Evolutionary conservation across 805 yeast genomes (phyloP).

Genomic region (Blastobotrys americana): DNA sequence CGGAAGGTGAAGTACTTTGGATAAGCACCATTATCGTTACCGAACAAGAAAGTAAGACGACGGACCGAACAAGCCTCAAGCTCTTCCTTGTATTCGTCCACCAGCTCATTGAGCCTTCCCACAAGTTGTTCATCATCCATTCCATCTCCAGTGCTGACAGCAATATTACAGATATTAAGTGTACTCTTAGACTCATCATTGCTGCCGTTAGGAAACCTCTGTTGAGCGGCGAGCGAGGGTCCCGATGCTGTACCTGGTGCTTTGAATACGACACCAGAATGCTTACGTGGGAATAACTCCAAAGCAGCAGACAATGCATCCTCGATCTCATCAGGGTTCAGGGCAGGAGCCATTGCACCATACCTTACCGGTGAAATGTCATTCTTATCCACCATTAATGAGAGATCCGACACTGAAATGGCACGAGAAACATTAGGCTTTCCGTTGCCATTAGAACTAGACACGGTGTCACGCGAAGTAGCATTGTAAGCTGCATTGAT

Average conservation of each 20-base stretch:
- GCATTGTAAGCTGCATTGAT: constrained; percentile 69
- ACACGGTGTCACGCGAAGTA: constrained; percentile 23
- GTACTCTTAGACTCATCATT: constrained; percentile 30
- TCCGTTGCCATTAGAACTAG: constrained; percentile 37
- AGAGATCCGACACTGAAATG: constrained; percentile 85
- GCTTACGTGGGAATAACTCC: constrained; percentile 50
- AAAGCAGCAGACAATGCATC: constrained; percentile 71
- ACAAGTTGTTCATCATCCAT: constrained; percentile 62
- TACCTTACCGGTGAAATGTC: constrained; percentile 65
- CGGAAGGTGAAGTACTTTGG: constrained; percentile 95
- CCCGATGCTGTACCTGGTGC: constrained; percentile 29
- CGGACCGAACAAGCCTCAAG: constrained; percentile 68
- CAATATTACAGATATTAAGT: constrained; percentile 79
- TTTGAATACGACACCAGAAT: constrained; percentile 33
- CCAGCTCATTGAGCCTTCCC: constrained; percentile 52
- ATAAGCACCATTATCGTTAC: constrained; percentile 74
- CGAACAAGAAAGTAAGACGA: constrained; percentile 87
- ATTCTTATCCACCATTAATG: constrained; percentile 65
- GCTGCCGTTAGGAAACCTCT: constrained; percentile 30
- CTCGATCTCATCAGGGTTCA: constrained; percentile 84
- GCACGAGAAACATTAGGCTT: constrained; percentile 42
- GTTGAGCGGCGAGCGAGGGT: constrained; percentile 38
- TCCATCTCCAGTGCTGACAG: constrained; percentile 64
- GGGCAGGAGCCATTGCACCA: constrained; percentile 75
- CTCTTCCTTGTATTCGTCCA: constrained; percentile 64